phyloP scores from a whole-genome alignment of 164 flowering plant genomes.

The Macadamia tetraphylla region DNA sequence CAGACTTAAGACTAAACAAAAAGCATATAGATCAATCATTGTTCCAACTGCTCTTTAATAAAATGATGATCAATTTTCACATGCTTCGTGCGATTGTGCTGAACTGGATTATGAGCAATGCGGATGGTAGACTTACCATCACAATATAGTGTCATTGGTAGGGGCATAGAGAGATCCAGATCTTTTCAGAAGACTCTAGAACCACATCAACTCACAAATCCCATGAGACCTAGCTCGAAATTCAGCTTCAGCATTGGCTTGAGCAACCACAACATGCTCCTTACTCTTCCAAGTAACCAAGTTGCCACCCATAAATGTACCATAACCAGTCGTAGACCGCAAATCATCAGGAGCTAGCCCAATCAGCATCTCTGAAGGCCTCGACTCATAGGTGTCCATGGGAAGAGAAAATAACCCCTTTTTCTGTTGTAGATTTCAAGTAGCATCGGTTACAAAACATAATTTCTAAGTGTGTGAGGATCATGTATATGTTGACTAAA shows the following conservation, averaged over 20 bases:
- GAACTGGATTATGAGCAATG: neutral
- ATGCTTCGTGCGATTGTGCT: neutral
- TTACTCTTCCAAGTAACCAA: neutral
- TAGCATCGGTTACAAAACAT: no score
- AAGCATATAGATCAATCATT: no score
- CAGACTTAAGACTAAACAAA: no score
- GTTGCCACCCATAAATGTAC: neutral
- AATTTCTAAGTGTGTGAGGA: no score
- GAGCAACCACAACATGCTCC: neutral
- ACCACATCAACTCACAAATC: neutral
- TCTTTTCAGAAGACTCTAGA: neutral
- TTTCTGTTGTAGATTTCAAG: no score
- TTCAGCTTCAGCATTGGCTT: neutral
- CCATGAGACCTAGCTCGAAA: neutral
- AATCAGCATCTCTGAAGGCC: neutral
- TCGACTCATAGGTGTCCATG: no score
- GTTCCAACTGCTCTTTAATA: no score
- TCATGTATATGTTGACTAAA: no score
- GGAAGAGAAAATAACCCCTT: no score
- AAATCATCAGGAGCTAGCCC: neutral
- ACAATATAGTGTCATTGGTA: neutral
- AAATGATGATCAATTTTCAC: neutral
- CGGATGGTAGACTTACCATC: neutral
- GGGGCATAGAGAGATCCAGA: neutral
- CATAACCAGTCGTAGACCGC: neutral